A percentile compares a stretch with the other conserved stretches of the same genome.
Evolutionary conservation across 371 early-diverging fungal genomes (phyloP).

Genomic region (Haplosporangium sp.): DNA sequence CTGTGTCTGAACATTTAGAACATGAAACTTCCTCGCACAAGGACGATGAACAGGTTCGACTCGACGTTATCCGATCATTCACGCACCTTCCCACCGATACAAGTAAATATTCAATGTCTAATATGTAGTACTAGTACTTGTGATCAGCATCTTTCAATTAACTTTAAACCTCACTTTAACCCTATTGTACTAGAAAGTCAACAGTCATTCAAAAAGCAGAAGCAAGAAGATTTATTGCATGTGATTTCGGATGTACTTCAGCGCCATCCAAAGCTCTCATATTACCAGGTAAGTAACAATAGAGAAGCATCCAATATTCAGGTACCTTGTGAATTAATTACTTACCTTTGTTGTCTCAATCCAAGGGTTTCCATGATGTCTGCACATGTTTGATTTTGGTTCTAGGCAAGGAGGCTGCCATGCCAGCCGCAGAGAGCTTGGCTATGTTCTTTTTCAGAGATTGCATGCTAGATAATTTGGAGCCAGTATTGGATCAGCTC

Average conservation of each 20-base stretch:
- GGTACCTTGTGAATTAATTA: not conserved
- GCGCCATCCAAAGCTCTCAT: slow-evolving; percentile 68
- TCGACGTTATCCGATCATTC: slow-evolving; percentile 66
- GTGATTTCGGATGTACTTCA: slow-evolving; percentile 67
- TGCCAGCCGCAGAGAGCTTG: slow-evolving; percentile 62
- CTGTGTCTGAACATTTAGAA: not conserved
- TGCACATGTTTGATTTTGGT: slow-evolving; percentile 69
- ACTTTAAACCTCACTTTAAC: not conserved
- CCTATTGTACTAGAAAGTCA: slow-evolving; percentile 39
- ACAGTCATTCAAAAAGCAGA: slow-evolving; percentile 51
- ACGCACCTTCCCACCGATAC: slow-evolving; percentile 56
- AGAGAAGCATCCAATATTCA: not conserved
- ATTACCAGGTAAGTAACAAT: slow-evolving; percentile 69
- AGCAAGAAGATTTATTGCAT: slow-evolving; percentile 59
- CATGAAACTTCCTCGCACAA: slow-evolving; percentile 44
- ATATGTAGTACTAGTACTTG: not conserved
- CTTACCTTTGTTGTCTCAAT: not conserved
- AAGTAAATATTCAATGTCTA: slow-evolving; percentile 16
- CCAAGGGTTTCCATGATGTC: slow-evolving; percentile 81
- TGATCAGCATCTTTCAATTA: not conserved
- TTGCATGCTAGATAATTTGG: slow-evolving; percentile 70
- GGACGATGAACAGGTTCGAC: slow-evolving; percentile 64
- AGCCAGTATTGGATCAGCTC: slow-evolving; percentile 69
- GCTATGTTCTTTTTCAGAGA: slow-evolving; percentile 76
- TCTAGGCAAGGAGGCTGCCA: slow-evolving; percentile 66